Conservation (phyloP, 164 flowering plant genomes). For the Cinnamomum chago region DNA sequence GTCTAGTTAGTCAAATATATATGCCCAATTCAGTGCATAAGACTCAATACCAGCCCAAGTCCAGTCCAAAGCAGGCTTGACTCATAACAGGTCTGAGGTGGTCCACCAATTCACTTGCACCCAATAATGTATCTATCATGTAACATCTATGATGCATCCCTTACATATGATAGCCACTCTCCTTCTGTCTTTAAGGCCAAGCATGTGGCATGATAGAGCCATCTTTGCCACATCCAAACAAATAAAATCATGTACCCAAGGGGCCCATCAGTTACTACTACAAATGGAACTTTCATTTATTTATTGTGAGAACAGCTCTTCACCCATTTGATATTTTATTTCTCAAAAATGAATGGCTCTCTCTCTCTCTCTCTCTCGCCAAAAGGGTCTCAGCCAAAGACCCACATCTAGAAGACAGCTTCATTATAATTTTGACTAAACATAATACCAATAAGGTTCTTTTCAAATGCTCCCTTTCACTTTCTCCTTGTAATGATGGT, state of each 20-base stretch:
- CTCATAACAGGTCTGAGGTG: too few relatives aligned
- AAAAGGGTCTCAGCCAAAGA: neutral
- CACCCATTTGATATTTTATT: neutral
- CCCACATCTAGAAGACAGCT: neutral
- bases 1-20: too few relatives aligned
- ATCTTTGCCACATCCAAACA: neutral
- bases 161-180: too few relatives aligned
- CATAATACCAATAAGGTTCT: neutral
- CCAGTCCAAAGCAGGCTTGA: too few relatives aligned
- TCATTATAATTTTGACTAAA: neutral
- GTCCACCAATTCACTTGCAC: too few relatives aligned
- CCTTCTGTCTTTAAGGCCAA: neutral
- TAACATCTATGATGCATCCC: too few relatives aligned
- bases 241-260: neutral
- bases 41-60: too few relatives aligned
- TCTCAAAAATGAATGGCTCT: neutral
- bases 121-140: too few relatives aligned
- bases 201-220: neutral
- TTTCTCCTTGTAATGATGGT: conserved; percentile 1
- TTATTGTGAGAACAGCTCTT: neutral
- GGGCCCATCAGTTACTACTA: neutral
- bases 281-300: neutral
- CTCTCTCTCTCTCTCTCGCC: neutral
- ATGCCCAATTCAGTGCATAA: too few relatives aligned
- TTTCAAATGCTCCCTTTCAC: neutral